Base-by-base conservation (phyloP, 306 rosid genomes). In the Cicer chorassanicum region DNA sequence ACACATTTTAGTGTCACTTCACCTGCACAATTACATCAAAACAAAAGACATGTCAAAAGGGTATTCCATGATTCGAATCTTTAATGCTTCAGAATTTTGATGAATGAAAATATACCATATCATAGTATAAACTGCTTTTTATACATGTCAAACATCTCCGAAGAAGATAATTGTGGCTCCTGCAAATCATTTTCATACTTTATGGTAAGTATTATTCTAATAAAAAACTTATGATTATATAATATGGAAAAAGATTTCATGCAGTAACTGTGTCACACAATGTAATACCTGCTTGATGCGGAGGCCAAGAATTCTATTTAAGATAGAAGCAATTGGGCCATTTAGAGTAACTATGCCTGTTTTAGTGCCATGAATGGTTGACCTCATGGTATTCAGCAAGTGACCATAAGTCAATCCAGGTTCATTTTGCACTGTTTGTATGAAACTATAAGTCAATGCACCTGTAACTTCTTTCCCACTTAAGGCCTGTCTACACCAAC, bases 371-470 rank as follows among this genome's bases (percentile, higher is more conserved):
- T 81, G 76, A 76, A 79, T 86, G 39, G 66, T 67, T 18, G 72
- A 18, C 9, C 87, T 86, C 87, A 89, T 91, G 38, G 86, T 74
- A 78, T 46, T 66, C 0, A 87, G 64, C 79, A 91, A 74, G 1
- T 64, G 62, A 6, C 92, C 89, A 65, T 91, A 91, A 6, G 81
- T 85, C 44, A 81, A 57, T 44, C 84, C 79, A 1, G 89, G 78
- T 75, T 70, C 85, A 54, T 80, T 80, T 78, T 89, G 83, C 80
- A 73, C 77, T 40, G 87, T 82, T 82, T 81, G 88, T 57, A 89
- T 84, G 74, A 89, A 87, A 82, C 86, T 84, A 12, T 77, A 89
- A 4, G 97, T 91, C 89, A 91, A 72, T 21, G 87, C 93, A 34
- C 66, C 66, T 36, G 66, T 60, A 60, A 60, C 21, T 19, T 38